phyloP scores from a whole-genome alignment of 208 protist species.

The Herpetomonas samuelpessoai region DNA sequence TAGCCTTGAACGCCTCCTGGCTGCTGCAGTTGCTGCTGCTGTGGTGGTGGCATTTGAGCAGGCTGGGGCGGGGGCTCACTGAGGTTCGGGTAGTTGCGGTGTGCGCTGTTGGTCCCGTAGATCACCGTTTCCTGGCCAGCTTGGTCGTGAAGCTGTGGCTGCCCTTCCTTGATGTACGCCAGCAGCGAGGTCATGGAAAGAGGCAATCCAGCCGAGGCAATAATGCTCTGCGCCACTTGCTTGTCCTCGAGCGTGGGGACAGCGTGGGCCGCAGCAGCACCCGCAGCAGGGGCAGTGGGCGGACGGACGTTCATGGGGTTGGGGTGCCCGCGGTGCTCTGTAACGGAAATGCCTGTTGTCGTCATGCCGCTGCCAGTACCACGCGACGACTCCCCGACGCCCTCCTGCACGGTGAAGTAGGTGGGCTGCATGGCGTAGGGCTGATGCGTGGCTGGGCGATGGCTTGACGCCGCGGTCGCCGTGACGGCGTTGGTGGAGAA shows the following conservation, averaged over 20 bases:
- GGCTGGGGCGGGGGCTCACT: slow-evolving; percentile 27
- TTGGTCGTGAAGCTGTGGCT: slow-evolving; percentile 22
- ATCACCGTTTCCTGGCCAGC: slow-evolving; percentile 1
- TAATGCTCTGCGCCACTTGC: slow-evolving; percentile 44
- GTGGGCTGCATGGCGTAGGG: slow-evolving; percentile 4
- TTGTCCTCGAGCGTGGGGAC: slow-evolving; percentile 38
- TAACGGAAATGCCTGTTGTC: not conserved
- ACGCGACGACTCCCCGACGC: not conserved
- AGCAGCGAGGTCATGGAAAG: slow-evolving; percentile 39
- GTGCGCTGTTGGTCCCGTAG: slow-evolving; percentile 12
- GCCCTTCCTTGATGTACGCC: slow-evolving; percentile 56
- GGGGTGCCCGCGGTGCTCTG: not conserved
- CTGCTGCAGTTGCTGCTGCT: not conserved
- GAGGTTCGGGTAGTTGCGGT: slow-evolving; percentile 56
- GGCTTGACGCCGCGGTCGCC: not conserved
- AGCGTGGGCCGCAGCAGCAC: slow-evolving; percentile 5
- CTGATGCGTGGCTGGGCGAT: slow-evolving; percentile 2
- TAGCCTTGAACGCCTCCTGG: not conserved
- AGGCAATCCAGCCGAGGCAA: slow-evolving; percentile 60
- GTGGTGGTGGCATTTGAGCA: slow-evolving; percentile 4
- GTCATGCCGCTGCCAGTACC: not conserved
- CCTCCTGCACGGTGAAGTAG: not conserved
- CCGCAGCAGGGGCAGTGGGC: slow-evolving; percentile 8
- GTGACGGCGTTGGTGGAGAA: not conserved
- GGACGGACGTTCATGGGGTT: not conserved